phyloP scores from a whole-genome alignment of 306 rosid genomes.

The Ormosia semicastrata region DNA sequence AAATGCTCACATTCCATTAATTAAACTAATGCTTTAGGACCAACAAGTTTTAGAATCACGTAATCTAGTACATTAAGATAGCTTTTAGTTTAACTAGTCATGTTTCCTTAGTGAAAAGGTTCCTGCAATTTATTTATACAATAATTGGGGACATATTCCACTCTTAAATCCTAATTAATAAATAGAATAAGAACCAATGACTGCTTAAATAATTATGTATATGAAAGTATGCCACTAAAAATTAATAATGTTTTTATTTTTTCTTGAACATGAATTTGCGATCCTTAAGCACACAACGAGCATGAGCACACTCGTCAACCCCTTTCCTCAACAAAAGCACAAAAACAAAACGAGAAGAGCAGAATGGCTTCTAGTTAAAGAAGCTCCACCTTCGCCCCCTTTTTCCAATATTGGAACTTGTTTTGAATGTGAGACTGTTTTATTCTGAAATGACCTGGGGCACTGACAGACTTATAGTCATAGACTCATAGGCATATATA shows the following conservation, averaged over 20 bases:
- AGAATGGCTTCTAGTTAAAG: not conserved
- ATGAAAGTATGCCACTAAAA: not conserved
- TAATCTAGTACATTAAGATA: not conserved
- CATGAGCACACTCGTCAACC: not conserved
- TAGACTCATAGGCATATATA: not conserved
- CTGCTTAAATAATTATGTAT: not conserved
- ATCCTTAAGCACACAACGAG: not conserved
- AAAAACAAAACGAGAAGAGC: not conserved
- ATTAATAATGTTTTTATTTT: not conserved
- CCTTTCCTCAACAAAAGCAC: not conserved
- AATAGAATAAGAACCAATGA: not conserved
- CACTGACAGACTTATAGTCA: not conserved
- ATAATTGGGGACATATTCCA: not conserved
- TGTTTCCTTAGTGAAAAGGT: not conserved
- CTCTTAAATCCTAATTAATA: not conserved
- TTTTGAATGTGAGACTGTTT: not conserved
- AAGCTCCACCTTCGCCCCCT: not conserved
- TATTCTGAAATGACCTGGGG: conserved; percentile 29
- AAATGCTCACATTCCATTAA: no score
- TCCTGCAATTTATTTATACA: not conserved
- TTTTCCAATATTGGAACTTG: conserved; percentile 17
- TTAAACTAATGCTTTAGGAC: not conserved
- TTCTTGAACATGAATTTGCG: not conserved
- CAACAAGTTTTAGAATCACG: not conserved
- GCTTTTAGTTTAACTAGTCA: not conserved